These are phyloP conservation scores for Microcyclospora tardicrescens DNA, from an alignment of 2,329 filamentous ascomycete species.

Conservation along the genomic window DNA sequence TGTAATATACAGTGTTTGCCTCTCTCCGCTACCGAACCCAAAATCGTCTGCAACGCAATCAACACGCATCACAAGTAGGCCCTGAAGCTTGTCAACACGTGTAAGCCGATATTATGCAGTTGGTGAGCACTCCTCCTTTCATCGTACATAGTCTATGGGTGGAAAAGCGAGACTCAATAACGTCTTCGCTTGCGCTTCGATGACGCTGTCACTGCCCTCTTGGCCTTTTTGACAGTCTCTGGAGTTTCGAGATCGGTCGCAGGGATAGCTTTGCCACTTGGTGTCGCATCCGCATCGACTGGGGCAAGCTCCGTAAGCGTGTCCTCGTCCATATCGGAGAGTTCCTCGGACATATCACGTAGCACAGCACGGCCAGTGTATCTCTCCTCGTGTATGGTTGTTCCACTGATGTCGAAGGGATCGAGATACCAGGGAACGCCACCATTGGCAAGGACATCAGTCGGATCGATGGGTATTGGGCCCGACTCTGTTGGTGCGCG, in stretches of 20 bases:
- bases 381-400: slow-evolving; percentile 62
- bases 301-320: slow-evolving; percentile 52
- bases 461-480: slow-evolving; percentile 22
- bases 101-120: too few relatives aligned
- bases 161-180: background rate
- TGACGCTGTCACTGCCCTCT: background rate
- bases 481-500: slow-evolving; percentile 11
- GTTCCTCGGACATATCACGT: slow-evolving; percentile 57
- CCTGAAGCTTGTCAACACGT: too few relatives aligned
- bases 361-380: slow-evolving; percentile 62
- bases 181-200: background rate
- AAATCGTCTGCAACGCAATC: too few relatives aligned
- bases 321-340: slow-evolving; percentile 86
- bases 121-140: too few relatives aligned
- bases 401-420: slow-evolving; percentile 66
- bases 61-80: too few relatives aligned
- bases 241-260: background rate
- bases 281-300: slow-evolving; percentile 8
- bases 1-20: too few relatives aligned
- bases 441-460: slow-evolving; percentile 43
- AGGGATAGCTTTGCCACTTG: slow-evolving; percentile 5
- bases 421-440: slow-evolving; percentile 83
- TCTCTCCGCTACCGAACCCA: too few relatives aligned
- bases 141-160: too few relatives aligned
- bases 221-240: slow-evolving; percentile 1